Base-by-base conservation (phyloP, 495 filamentous ascomycete species). In the Hyaloscypha finlandica region DNA sequence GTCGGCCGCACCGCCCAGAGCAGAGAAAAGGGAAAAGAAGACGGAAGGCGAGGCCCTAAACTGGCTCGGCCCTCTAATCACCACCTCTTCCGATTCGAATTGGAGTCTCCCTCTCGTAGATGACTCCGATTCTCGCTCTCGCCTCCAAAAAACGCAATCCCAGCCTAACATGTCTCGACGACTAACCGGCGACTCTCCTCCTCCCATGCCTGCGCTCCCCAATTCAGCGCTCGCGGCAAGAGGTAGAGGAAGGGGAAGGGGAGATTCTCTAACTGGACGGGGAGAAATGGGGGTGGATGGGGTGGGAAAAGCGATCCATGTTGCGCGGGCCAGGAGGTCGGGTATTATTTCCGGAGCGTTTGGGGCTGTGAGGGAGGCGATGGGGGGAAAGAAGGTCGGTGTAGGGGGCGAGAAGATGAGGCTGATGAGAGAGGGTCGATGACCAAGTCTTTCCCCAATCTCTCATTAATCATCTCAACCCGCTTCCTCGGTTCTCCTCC, bases 61-160 rank as follows among this genome's bases (percentile, higher is more conserved):
- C n/a, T 66, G 64, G 64, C 42, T 61, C 14, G 64, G 33, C 22
- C 64, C 64, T 8, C 37, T 66, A 8, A 66, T 66, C 35, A 51
- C 48, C 12, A 51, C 63, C 3, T 65, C 63, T 6, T 14, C 42
- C 9, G 4, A 16, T 53, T 48, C 56, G 16, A 11, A 33, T 2
- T 31, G 56, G 56, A 33, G 6, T 16, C 56, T 32, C 25, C 33
- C 19, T 33, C 33, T 48, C 11, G 35, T 37, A 6, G 42, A 48
- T 3, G 9, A 14, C 4, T 48, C 42, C 11, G 3, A 14, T 19
- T 19, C 42, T 6, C 6, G 12, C 8, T 16, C 42, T 12, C 9
- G 42, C 4, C 42, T 48, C 11, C 42, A 48, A 19, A 48, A 48
- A 48, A 12, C 42, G 16, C 42, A 48, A 19, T 16, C 11, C 42